Conservation (phyloP, 345 rosid genomes). For the Kandelia obovata region DNA sequence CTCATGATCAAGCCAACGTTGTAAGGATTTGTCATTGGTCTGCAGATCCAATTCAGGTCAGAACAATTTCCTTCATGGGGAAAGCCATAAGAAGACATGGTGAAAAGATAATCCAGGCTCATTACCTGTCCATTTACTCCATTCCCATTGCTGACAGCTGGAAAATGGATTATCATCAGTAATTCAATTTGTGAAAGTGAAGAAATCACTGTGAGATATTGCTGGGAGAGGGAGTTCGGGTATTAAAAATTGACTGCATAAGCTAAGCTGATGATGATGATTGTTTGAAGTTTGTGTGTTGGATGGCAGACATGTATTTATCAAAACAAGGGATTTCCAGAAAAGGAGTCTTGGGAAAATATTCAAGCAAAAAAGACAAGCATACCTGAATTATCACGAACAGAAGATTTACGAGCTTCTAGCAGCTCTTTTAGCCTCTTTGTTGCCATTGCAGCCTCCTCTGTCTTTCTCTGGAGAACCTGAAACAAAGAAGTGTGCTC, state of each 20-base stretch:
- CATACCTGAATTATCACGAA: slow-evolving; percentile 72
- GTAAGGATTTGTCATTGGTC: slow-evolving; percentile 90
- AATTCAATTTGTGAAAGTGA: slow-evolving; percentile 12
- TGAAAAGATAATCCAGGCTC: slow-evolving; percentile 5
- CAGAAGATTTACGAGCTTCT: slow-evolving; percentile 89
- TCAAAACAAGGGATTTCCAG: slow-evolving; percentile 9
- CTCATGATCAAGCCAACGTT: slow-evolving; percentile 94
- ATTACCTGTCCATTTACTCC: slow-evolving; percentile 82
- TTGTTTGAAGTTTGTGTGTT: slow-evolving; percentile 1
- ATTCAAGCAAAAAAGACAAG: background rate
- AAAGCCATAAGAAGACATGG: background rate
- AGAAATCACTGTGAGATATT: background rate
- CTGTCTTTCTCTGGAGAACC: slow-evolving; percentile 99
- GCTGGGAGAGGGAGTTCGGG: slow-evolving; percentile 3
- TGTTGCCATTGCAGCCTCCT: slow-evolving; percentile 98
- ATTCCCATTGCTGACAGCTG: slow-evolving; percentile 71
- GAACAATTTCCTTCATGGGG: slow-evolving; percentile 10
- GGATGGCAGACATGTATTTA: background rate
- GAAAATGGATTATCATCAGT: slow-evolving; percentile 35
- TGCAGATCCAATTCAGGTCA: slow-evolving; percentile 22
- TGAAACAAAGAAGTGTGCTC: slow-evolving; percentile 29
- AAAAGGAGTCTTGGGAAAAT: background rate
- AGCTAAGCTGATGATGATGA: slow-evolving; percentile 1
- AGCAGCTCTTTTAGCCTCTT: slow-evolving; percentile 93
- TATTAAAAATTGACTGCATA: slow-evolving; percentile 9